phyloP scores from a whole-genome alignment of 768 basidiomycete genomes.

The Pleurotus ostreatus region DNA sequence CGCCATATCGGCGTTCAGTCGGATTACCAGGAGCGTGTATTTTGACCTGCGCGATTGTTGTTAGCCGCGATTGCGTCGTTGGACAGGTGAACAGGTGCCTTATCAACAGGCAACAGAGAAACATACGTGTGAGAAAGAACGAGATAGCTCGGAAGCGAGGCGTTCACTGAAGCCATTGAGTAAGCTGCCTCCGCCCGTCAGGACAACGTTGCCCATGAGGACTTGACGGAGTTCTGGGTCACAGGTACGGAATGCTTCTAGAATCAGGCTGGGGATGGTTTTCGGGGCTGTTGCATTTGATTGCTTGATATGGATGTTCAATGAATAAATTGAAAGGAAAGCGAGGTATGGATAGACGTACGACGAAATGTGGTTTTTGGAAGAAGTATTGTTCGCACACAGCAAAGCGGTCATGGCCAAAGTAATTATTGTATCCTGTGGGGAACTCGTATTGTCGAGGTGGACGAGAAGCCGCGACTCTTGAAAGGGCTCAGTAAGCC shows the following conservation, averaged over 20 bases:
- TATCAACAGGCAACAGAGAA: neutral
- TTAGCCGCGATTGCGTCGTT: neutral
- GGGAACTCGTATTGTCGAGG: slow-evolving; percentile 89
- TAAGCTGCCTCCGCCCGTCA: slow-evolving; percentile 91
- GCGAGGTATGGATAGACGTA: slow-evolving; percentile 22
- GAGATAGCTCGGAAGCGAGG: slow-evolving; percentile 67
- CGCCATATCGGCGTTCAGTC: slow-evolving; percentile 84
- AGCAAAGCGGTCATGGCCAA: slow-evolving; percentile 75
- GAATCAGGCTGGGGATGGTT: slow-evolving; percentile 72
- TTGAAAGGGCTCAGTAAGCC: slow-evolving; percentile 20
- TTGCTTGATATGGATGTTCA: slow-evolving; percentile 23
- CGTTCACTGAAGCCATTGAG: slow-evolving; percentile 86
- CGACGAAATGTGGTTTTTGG: slow-evolving; percentile 56
- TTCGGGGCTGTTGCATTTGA: slow-evolving; percentile 70
- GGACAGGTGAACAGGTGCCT: neutral
- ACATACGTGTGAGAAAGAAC: slow-evolving; percentile 77
- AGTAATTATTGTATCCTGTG: slow-evolving; percentile 83
- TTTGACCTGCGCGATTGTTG: slow-evolving; percentile 54
- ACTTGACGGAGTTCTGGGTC: slow-evolving; percentile 91
- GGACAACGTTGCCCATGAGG: slow-evolving; percentile 88
- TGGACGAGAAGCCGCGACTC: slow-evolving; percentile 53
- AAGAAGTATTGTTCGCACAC: slow-evolving; percentile 90
- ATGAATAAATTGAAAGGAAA: neutral
- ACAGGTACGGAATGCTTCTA: slow-evolving; percentile 74
- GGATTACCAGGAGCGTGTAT: slow-evolving; percentile 91